A percentile compares a stretch with the other conserved stretches of the same genome.
Evolutionary conservation across 345 rosid species (phyloP).

Genomic region (Bruguiera sexangula): DNA sequence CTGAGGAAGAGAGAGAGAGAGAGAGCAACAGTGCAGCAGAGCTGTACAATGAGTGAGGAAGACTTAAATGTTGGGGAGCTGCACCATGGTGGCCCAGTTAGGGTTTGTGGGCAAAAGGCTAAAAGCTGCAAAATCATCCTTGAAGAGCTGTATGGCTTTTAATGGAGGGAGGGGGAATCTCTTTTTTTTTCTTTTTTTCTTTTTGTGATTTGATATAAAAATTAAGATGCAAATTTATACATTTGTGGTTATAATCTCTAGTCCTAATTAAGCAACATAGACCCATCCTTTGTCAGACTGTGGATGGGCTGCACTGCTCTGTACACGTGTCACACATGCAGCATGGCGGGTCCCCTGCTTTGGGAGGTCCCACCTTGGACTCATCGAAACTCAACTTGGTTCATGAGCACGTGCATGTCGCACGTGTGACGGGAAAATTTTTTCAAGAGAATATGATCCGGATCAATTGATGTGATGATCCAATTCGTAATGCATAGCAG

Average conservation of each 20-base stretch:
- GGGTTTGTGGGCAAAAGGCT: conserved; percentile 58
- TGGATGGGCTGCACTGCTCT: not conserved
- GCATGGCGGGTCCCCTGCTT: conserved; percentile 14
- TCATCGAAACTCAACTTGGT: conserved; percentile 3
- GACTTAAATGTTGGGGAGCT: conserved; percentile 37
- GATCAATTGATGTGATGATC: no score
- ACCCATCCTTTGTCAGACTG: no score
- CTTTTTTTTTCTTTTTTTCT: no score
- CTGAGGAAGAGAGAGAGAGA: not conserved
- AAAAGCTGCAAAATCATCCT: conserved; percentile 51
- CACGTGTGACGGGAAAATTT: no score
- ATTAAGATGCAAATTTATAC: no score
- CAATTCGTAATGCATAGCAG: no score
- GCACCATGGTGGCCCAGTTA: conserved; percentile 49
- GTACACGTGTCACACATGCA: conserved; percentile 36
- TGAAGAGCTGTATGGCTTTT: conserved; percentile 39
- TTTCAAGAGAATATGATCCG: no score
- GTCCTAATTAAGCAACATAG: no score
- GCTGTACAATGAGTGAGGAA: not conserved
- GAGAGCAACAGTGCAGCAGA: not conserved
- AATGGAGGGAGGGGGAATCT: conserved; percentile 17
- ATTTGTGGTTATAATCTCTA: not conserved
- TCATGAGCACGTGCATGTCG: no score
- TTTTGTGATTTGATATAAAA: no score
- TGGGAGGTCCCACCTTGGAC: conserved; percentile 23